A percentile compares a stretch with the other conserved stretches of the same genome.
These are phyloP conservation scores for Gynochthodes officinalis DNA, from an alignment of 257 asterid genomes.

Conservation along the genomic window DNA sequence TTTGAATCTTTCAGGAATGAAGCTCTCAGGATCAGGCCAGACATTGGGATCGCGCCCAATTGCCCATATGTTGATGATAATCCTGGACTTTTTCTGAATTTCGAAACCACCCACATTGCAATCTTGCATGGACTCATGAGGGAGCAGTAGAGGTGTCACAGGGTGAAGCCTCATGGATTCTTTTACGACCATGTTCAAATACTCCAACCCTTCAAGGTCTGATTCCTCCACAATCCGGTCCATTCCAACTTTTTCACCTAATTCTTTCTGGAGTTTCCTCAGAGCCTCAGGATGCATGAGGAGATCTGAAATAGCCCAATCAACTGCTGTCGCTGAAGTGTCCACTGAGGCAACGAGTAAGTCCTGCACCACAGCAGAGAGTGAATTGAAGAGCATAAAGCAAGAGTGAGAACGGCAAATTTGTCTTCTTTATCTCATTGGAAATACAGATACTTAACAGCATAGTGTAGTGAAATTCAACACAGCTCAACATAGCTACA, in stretches of 20 bases:
- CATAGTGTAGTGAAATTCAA: no score
- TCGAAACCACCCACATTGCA: constrained; percentile 21
- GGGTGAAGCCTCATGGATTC: constrained; percentile 35
- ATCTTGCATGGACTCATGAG: constrained; percentile 25
- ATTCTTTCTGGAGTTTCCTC: constrained; percentile 25
- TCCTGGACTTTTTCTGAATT: constrained; percentile 11
- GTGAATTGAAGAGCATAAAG: neutral
- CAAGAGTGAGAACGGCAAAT: no score
- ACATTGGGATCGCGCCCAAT: constrained; percentile 23
- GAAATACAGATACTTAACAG: no score
- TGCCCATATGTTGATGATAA: constrained; percentile 19
- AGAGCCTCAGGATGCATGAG: constrained; percentile 21
- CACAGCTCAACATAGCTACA: no score
- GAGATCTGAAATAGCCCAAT: constrained; percentile 34
- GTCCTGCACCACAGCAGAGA: constrained; percentile 14
- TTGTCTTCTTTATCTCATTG: no score
- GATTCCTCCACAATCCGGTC: constrained; percentile 23
- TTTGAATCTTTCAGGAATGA: constrained; percentile 25
- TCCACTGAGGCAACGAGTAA: constrained; percentile 30
- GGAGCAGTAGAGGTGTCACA: constrained; percentile 25
- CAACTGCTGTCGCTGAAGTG: constrained; percentile 32
- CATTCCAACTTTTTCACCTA: constrained; percentile 24
- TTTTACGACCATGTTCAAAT: constrained; percentile 23
- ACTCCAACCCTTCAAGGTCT: constrained; percentile 21
- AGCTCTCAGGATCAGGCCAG: constrained; percentile 28